Conservation (phyloP, 129 eudicot species). For the Dittrichia graveolens region DNA sequence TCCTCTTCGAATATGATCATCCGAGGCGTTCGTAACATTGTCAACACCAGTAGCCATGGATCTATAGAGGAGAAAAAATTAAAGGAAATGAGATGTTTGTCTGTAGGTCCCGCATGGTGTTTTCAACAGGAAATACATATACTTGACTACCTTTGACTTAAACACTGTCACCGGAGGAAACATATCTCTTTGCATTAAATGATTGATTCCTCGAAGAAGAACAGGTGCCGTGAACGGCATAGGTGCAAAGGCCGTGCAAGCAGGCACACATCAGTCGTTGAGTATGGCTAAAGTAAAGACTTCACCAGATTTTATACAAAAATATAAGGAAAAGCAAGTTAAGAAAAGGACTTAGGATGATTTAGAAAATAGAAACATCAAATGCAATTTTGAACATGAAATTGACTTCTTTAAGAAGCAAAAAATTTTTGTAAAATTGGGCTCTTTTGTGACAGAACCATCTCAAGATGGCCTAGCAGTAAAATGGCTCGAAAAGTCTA, state of each 20-base stretch:
- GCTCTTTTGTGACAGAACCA: no score
- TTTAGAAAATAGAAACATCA: no score
- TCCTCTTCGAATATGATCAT: background rate
- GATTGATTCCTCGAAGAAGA: conserved; percentile 55
- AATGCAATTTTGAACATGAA: no score
- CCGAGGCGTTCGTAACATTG: background rate
- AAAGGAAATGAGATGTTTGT: background rate
- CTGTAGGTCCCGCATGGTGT: background rate
- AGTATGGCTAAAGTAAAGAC: background rate
- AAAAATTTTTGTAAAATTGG: no score
- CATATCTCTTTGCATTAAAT: conserved; percentile 55
- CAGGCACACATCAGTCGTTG: conserved; percentile 1
- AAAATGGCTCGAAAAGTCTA: no score
- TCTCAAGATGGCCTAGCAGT: no score
- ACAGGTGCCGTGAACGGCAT: conserved; percentile 44
- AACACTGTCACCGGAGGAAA: conserved; percentile 63
- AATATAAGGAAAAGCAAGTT: no score
- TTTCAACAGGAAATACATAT: background rate
- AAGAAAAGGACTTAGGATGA: no score
- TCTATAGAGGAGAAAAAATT: background rate
- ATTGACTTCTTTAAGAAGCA: no score
- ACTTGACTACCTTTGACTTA: conserved; percentile 25
- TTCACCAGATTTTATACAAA: no score
- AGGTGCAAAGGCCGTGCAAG: conserved; percentile 83
- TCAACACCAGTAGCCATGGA: conserved; percentile 4